These are phyloP conservation scores for Myriosclerotinia curreyana DNA, from an alignment of 2,329 filamentous ascomycete genomes.

Conservation along the genomic window DNA sequence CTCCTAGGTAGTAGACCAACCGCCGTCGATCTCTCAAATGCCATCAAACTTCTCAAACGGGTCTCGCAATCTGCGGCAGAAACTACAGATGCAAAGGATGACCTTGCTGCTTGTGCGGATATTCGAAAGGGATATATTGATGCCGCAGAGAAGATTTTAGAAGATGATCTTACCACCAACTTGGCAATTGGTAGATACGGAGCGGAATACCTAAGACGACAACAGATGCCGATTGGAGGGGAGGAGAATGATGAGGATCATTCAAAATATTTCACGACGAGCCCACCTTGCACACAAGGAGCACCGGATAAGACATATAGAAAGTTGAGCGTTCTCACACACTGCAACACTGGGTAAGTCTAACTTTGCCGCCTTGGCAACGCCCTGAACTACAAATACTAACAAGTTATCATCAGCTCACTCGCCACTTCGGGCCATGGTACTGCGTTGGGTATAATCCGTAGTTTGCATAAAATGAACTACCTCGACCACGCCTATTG, in stretches of 20 bases:
- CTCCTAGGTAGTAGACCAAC: slow-evolving; percentile 87
- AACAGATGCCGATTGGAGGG: slow-evolving; percentile 34
- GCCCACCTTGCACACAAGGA: slow-evolving; percentile 41
- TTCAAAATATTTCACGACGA: slow-evolving; percentile 39
- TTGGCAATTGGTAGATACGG: slow-evolving; percentile 79
- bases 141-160: slow-evolving; percentile 81
- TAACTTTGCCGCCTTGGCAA: not conserved
- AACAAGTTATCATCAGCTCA: slow-evolving; percentile 52
- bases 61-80: slow-evolving; percentile 53
- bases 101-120: slow-evolving; percentile 39
- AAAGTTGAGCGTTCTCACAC: slow-evolving; percentile 81
- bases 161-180: slow-evolving; percentile 85
- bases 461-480: slow-evolving; percentile 66
- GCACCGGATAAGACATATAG: slow-evolving; percentile 48
- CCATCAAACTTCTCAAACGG: slow-evolving; percentile 73
- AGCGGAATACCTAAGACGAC: slow-evolving; percentile 68
- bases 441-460: slow-evolving; percentile 90
- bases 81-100: slow-evolving; percentile 30
- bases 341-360: slow-evolving; percentile 89
- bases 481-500: slow-evolving; percentile 83
- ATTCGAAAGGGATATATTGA: slow-evolving; percentile 70
- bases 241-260: slow-evolving; percentile 30
- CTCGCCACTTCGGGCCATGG: slow-evolving; percentile 97
- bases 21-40: slow-evolving; percentile 91
- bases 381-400: slow-evolving; percentile 15